A percentile compares a stretch with the other conserved stretches of the same genome.
These are phyloP conservation scores for Kalmanozyma brasiliensis DNA, from an alignment of 1,284 basidiomycete species.

Conservation along the genomic window DNA sequence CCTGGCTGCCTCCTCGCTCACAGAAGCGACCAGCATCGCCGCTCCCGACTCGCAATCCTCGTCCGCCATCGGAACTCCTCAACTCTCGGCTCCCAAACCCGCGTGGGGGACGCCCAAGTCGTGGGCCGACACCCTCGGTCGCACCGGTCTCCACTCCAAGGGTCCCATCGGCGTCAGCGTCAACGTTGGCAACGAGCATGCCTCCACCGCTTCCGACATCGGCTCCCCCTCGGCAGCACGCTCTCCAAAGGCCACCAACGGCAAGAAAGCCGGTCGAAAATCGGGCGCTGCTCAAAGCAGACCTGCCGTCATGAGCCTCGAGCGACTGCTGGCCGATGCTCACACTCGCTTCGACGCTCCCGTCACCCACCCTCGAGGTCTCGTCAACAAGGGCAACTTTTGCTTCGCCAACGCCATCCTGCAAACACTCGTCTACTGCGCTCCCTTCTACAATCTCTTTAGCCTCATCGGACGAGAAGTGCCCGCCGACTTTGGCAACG, in stretches of 20 bases:
- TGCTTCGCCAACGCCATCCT: slow-evolving; percentile 96
- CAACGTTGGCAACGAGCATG: slow-evolving; percentile 26
- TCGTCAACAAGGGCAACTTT: slow-evolving; percentile 96
- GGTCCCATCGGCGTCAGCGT: slow-evolving; percentile 46
- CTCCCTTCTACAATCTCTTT: slow-evolving; percentile 85
- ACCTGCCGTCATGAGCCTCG: slow-evolving; percentile 35
- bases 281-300: slow-evolving; percentile 15
- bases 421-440: slow-evolving; percentile 88
- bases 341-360: slow-evolving; percentile 63
- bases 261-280: slow-evolving; percentile 28
- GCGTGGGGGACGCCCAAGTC: slow-evolving; percentile 45
- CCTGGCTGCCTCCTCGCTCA: slow-evolving; percentile 37
- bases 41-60: slow-evolving; percentile 20
- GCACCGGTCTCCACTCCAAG: slow-evolving; percentile 19
- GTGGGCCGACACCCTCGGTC: slow-evolving; percentile 40
- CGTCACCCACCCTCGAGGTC: slow-evolving; percentile 78
- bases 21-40: slow-evolving; percentile 43
- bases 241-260: slow-evolving; percentile 31
- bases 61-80: slow-evolving; percentile 20
- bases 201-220: slow-evolving; percentile 15
- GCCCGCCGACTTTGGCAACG: slow-evolving; percentile 71
- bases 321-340: slow-evolving; percentile 42
- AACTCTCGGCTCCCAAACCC: slow-evolving; percentile 20
- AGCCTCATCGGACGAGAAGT: slow-evolving; percentile 75
- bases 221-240: slow-evolving; percentile 26